phyloP scores from a whole-genome alignment of 495 filamentous ascomycete genomes.

The Tuber melanosporum region DNA sequence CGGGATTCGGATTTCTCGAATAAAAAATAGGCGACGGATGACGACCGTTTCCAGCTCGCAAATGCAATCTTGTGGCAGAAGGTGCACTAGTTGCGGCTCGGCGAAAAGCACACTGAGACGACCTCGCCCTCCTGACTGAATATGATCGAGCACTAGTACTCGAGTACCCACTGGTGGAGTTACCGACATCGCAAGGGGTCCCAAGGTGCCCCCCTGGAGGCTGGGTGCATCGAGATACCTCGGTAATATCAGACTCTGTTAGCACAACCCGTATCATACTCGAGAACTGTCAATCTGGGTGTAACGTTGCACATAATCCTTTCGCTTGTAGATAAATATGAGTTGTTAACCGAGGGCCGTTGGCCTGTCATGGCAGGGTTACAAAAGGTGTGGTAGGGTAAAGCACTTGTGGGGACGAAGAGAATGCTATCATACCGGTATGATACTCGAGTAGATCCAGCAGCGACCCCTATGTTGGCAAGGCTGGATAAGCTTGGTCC shows the following conservation, averaged over 20 bases:
- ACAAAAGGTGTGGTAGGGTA: background rate
- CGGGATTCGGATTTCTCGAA: background rate
- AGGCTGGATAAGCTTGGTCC: background rate
- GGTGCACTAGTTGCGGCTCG: background rate
- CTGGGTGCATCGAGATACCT: too few relatives aligned
- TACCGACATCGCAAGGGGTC: background rate
- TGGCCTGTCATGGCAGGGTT: background rate
- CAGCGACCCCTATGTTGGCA: background rate
- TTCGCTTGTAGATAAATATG: background rate
- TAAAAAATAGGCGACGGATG: background rate
- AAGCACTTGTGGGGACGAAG: background rate
- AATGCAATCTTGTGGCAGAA: background rate
- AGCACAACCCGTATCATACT: background rate
- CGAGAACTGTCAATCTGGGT: background rate
- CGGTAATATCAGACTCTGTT: background rate
- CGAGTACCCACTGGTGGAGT: too few relatives aligned
- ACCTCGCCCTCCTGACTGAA: background rate
- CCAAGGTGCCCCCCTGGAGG: too few relatives aligned
- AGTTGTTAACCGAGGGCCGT: background rate
- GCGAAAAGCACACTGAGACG: background rate
- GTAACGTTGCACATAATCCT: background rate
- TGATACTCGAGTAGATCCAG: background rate
- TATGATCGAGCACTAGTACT: background rate
- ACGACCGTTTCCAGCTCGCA: background rate
- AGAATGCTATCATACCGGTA: background rate